These are phyloP conservation scores for Chrysoporthe austroafricana DNA, from an alignment of 2,329 filamentous ascomycete species.

Conservation along the genomic window DNA sequence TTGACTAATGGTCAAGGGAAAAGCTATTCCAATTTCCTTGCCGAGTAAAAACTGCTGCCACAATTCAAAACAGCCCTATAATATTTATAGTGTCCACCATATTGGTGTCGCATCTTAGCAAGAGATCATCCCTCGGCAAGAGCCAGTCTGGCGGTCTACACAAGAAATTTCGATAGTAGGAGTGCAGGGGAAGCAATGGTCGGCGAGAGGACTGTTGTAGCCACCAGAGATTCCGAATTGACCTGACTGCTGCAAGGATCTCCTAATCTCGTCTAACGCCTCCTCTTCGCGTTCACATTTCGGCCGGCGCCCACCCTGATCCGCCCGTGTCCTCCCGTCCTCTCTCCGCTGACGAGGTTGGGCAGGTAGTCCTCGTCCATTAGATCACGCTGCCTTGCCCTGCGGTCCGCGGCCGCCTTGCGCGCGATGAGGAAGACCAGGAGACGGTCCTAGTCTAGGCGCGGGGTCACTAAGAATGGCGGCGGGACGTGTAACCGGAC, in stretches of 20 bases:
- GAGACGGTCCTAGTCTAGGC: no score
- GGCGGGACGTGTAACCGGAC: no score
- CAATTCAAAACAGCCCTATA: not conserved
- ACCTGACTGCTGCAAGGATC: not conserved
- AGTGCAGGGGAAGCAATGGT: not conserved
- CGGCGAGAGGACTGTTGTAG: not conserved
- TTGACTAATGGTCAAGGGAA: not conserved
- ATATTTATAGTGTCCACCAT: not conserved
- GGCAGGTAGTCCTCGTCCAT: slow-evolving; percentile 97
- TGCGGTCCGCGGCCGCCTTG: slow-evolving; percentile 65
- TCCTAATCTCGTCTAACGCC: slow-evolving; percentile 42
- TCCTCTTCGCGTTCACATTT: slow-evolving; percentile 80
- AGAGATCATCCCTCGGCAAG: not conserved
- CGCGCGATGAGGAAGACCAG: no score
- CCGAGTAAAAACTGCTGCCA: not conserved
- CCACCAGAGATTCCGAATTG: not conserved
- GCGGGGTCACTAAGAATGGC: no score
- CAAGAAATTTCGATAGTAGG: not conserved
- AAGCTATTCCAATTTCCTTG: no score
- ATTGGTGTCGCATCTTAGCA: not conserved
- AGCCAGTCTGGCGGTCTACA: not conserved
- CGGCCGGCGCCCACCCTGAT: slow-evolving; percentile 83
- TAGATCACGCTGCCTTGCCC: slow-evolving; percentile 74
- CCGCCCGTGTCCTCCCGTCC: slow-evolving; percentile 66
- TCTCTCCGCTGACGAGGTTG: slow-evolving; percentile 78